A percentile compares a stretch with the other conserved stretches of the same genome.
phyloP scores from a whole-genome alignment of 2,329 filamentous ascomycete genomes.

The Curvularia lunata region DNA sequence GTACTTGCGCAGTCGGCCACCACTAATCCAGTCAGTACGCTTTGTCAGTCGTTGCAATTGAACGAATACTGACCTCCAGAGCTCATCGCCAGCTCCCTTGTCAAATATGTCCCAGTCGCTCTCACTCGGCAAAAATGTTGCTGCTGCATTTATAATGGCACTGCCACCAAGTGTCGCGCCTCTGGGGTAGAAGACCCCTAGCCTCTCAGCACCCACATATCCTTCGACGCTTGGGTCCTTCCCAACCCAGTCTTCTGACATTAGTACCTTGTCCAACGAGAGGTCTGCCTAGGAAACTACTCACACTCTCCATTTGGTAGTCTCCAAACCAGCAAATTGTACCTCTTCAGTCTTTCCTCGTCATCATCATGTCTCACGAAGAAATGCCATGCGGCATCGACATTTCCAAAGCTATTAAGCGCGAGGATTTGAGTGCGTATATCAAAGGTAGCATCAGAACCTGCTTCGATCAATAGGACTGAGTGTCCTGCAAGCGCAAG shows the following conservation, averaged over 20 bases:
- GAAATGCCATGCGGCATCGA: slow-evolving; percentile 62
- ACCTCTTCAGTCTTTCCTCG: slow-evolving; percentile 56
- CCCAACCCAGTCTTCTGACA: slow-evolving; percentile 23
- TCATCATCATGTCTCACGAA: slow-evolving; percentile 65
- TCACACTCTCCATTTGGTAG: slow-evolving; percentile 21
- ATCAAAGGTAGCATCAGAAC: slow-evolving; percentile 56
- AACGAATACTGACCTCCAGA: slow-evolving; percentile 20
- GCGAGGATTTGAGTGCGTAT: slow-evolving; percentile 58
- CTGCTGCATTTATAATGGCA: slow-evolving; percentile 26
- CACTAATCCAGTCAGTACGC: slow-evolving; percentile 17
- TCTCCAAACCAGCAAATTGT: slow-evolving; percentile 41
- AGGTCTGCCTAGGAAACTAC: not conserved
- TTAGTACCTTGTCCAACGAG: not conserved
- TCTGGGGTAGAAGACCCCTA: slow-evolving; percentile 29
- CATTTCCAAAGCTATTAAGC: slow-evolving; percentile 48
- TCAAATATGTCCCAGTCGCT: slow-evolving; percentile 32
- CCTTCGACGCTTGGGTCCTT: slow-evolving; percentile 20
- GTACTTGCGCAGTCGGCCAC: slow-evolving; percentile 23
- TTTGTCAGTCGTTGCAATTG: not conserved
- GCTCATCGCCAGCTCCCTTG: slow-evolving; percentile 21
- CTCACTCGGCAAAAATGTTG: slow-evolving; percentile 24
- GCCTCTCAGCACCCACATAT: slow-evolving; percentile 46
- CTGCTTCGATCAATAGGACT: slow-evolving; percentile 64
- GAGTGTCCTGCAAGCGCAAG: slow-evolving; percentile 63
- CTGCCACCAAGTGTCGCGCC: slow-evolving; percentile 27